Evolutionary conservation across 805 yeast genomes (phyloP), one percentile per base, ranked within the genome.

Genomic region (Blastobotrys americana): DNA sequence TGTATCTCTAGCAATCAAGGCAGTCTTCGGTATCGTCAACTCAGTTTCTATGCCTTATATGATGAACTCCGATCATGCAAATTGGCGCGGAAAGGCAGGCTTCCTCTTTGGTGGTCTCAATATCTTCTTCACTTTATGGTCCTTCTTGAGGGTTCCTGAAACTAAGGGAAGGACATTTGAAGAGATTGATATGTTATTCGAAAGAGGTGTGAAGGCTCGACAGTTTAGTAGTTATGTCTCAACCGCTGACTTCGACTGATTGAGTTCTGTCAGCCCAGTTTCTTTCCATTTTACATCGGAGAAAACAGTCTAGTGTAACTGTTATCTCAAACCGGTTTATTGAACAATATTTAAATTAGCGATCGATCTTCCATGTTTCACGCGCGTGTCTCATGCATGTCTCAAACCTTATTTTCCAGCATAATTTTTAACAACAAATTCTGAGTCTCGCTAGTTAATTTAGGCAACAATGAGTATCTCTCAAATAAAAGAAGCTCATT

Each of bases 111-210:
- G 65, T 39, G 77, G 69, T 1, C 51, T 55, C 5, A 57, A 63
- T 27, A 33, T 61, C 3, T 4, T 59, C 2, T 54, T 64, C 16
- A 18, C 70, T 4, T 46, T 61, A 34, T 75, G 77, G 76, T 60
- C 66, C 28, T 72, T 63, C 58, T 71, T 75, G 59, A 71, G 73
- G 36, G 64, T 77, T 42, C 84, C 85, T 5, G 85, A 79, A 58
- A 74, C 82, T 21, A 69, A 68, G 52, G 73, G 71, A 40, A 68
- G 77, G 59, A 74, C 82, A 0, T 74, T 67, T 54, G 80, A 76
- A 36, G 82, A 78, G 55, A 62, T 78, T 55, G 81, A 77, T 58
- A 59, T 63, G 43, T 59, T 78, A 61, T 77, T 47, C 39, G 66
- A 42, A 22, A 40, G 54, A 47, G 50, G 53, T 35, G 49, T 51